phyloP scores from a whole-genome alignment of 371 early-diverging fungal species.

The Syncephalastrum racemosum region DNA sequence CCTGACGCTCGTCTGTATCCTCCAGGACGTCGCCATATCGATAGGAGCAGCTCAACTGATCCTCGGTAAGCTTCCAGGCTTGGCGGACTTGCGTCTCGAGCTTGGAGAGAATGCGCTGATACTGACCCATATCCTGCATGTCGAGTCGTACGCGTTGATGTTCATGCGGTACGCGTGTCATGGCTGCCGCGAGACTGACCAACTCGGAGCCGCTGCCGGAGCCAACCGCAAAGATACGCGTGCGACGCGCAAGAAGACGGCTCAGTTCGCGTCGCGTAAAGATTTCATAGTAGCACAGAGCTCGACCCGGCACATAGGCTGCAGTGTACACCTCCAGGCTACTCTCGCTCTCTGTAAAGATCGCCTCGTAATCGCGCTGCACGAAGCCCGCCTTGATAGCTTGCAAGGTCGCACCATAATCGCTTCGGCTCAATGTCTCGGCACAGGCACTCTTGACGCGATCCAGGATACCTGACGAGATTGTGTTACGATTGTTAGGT shows the following conservation, averaged over 20 bases:
- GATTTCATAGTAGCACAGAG: constrained; percentile 82
- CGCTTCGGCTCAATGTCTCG: constrained; percentile 56
- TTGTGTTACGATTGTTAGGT: neutral
- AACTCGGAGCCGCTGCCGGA: constrained; percentile 90
- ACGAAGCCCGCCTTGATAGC: constrained; percentile 80
- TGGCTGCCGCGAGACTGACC: constrained; percentile 77
- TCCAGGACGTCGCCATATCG: constrained; percentile 49
- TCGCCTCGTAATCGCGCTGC: constrained; percentile 79
- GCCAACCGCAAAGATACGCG: constrained; percentile 68
- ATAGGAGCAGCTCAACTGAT: constrained; percentile 36
- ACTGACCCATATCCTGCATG: constrained; percentile 78
- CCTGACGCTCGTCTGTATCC: constrained; percentile 30
- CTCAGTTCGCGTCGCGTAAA: constrained; percentile 60
- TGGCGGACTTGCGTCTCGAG: constrained; percentile 34
- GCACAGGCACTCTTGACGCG: constrained; percentile 67
- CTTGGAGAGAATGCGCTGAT: constrained; percentile 37
- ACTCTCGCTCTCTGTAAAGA: constrained; percentile 67
- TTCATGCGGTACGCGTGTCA: constrained; percentile 51
- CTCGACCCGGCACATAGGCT: constrained; percentile 84
- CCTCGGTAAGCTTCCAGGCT: constrained; percentile 30
- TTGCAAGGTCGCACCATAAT: constrained; percentile 65
- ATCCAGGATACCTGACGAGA: constrained; percentile 58
- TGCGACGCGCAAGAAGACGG: constrained; percentile 40
- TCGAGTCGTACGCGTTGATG: constrained; percentile 49
- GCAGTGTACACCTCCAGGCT: constrained; percentile 83